Evolutionary conservation across 2,329 filamentous ascomycete genomes (phyloP), one percentile per base, ranked within the genome.

Genomic region (Pseudogymnoascus sp.): DNA sequence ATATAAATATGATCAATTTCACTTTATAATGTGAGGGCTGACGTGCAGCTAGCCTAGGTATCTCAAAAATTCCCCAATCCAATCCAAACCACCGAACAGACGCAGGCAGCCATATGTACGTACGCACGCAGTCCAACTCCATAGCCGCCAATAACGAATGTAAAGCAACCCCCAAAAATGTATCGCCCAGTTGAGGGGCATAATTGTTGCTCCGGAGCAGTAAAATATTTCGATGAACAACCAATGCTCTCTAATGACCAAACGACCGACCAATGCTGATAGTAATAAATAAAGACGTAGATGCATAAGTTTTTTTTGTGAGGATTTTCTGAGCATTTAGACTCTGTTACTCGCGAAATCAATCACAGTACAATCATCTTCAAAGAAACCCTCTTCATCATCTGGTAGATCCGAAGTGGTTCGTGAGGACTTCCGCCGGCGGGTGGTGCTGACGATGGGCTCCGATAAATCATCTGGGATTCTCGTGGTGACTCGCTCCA

Each of bases 291-390:
- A 56, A 56, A 56, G 34, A 56, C 25, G 28, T 56, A 56, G 49
- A 56, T 56, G 28, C 49, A n/a, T 34, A 56, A 34, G 49, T 34
- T 56, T 56, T 56, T 49, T 56, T 56, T 53, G 49, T 34, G 25
- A 34, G 49, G 25, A 34, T 56, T 56, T 56, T 56, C 49, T 21
- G 49, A 56, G 49, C 8, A 18, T 56, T 72, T 63, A 88, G 34
- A 87, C 85, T 72, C 85, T 78, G 75, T 88, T 85, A 70, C 86
- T 85, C 23, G 91, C 90, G 82, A 95, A 96, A 77, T 96, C 91
- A 66, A 96, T 82, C 63, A 96, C 89, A 74, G 96, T 91, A 69
- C 90, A 95, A 72, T 96, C 92, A 73, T 96, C 91, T 76, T 96
- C 92, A 70, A 96, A 96, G 75, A 96, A 96, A 2, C 88, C 89